Conservation (phyloP, 2,329 filamentous ascomycete species). For the Cercospora brassicicola region DNA sequence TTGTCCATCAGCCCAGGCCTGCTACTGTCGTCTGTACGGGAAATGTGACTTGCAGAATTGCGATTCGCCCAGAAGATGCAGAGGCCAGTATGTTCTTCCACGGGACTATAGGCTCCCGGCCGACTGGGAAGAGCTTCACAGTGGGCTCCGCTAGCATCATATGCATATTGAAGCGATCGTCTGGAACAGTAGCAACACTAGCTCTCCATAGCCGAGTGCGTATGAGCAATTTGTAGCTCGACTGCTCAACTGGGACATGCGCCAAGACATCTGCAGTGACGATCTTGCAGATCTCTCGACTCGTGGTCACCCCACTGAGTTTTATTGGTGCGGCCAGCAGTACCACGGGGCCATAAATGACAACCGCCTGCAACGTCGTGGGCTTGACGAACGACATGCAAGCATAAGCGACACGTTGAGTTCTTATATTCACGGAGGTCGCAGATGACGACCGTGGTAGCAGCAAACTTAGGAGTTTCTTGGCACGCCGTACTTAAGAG, state of each 20-base stretch:
- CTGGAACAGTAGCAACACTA: not conserved
- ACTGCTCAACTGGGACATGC: not conserved
- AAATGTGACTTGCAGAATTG: conserved; percentile 38
- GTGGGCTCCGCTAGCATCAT: not conserved
- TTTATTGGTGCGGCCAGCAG: not conserved
- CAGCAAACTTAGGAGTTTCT: not conserved
- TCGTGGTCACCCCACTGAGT: not conserved
- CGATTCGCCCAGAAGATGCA: conserved; percentile 38
- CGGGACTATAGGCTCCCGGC: conserved; percentile 41
- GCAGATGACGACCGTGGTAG: not conserved
- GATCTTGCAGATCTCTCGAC: not conserved
- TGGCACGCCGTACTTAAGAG: not conserved
- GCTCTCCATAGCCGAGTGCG: not conserved
- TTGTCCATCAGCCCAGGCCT: conserved; percentile 45
- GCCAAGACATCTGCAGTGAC: not conserved
- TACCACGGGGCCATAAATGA: not conserved
- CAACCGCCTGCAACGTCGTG: not conserved
- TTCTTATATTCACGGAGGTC: not conserved
- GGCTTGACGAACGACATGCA: not conserved
- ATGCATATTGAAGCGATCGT: not conserved
- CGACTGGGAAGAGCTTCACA: conserved; percentile 11
- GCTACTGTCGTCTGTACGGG: conserved; percentile 50
- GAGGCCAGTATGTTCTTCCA: conserved; percentile 45
- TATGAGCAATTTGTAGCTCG: not conserved
- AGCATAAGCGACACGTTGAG: not conserved